phyloP scores from a whole-genome alignment of 371 early-diverging fungal species.

The Apophysomyces trapeziformis region DNA sequence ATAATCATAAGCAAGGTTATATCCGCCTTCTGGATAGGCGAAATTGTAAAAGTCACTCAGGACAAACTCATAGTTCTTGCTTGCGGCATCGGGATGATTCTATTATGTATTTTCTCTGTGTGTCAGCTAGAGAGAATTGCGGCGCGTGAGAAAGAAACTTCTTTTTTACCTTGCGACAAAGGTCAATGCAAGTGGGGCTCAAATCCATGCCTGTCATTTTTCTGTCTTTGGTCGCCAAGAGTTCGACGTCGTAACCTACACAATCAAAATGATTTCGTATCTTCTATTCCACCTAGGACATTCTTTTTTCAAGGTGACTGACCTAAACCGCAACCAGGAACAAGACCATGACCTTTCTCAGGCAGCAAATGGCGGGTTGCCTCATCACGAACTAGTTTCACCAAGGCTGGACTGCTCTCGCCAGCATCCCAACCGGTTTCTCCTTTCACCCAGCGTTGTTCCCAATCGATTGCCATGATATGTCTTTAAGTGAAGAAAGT shows the following conservation, averaged over 20 bases:
- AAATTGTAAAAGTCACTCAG: constrained; percentile 79
- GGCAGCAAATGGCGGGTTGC: constrained; percentile 58
- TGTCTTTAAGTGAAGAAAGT: no score
- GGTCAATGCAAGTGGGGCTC: constrained; percentile 67
- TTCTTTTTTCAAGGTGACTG: constrained; percentile 27
- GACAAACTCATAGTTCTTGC: constrained; percentile 53
- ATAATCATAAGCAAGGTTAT: constrained; percentile 84
- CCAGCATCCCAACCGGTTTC: constrained; percentile 71
- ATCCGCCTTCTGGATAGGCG: constrained; percentile 56
- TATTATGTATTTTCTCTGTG: constrained; percentile 6
- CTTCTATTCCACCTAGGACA: background rate
- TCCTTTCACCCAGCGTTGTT: constrained; percentile 55
- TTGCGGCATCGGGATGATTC: constrained; percentile 32
- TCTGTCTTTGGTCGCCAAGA: constrained; percentile 60
- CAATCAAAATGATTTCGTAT: background rate
- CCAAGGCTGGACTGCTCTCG: constrained; percentile 65
- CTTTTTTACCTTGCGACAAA: constrained; percentile 47
- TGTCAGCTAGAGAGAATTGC: background rate
- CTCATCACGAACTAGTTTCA: constrained; percentile 63
- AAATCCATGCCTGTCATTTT: constrained; percentile 75
- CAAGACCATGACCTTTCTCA: constrained; percentile 63
- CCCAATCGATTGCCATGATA: constrained; percentile 50
- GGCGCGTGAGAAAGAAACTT: background rate
- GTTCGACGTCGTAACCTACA: constrained; percentile 76
- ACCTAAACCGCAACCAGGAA: constrained; percentile 87